Evolutionary conservation across 441 rosid genomes (phyloP), one percentile per base, ranked within the genome.

Genomic region (Jatropha podagrica): DNA sequence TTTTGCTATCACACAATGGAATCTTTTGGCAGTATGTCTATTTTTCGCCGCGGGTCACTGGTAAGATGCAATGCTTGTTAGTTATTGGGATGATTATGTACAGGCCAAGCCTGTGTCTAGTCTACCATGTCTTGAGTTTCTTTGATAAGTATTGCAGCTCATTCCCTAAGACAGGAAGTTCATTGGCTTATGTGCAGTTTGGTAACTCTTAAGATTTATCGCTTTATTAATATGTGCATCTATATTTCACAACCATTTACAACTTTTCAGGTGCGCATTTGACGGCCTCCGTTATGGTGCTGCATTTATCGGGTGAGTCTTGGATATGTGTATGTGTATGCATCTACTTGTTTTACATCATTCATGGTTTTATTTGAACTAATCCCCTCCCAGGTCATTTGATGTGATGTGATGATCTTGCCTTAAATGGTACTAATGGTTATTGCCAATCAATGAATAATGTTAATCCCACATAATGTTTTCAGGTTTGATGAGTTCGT

Each of bases 231-330:
- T 72, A 20, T 60, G n/a, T 63, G 38, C 37, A 5, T 64, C 67
- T 14, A 63, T 51, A 6, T 54, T 54, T 58, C 71, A 32, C 55
- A 26, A 26, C 40, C 42, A 2, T 60, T 49, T 42, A 48, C 49
- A 41, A 66, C 68, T 60, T 73, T 77, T 76, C 83, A 90, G 97
- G 99, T 96, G 99, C 74, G 95, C 99, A 77, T 96, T 96, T 77
- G 99, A 94, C 82, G 99, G 99, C 74, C 95, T 96, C 66, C 92
- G 94, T n/a, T 96, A 94, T 69, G 96, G 97, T 74, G 92, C 98
- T 79, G 99, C 99, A 51, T 96, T 96, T 87, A 81, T 91, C 56
- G 99, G 99, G 99, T 96, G 81, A 83, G 96, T 85, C 27, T 66
- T 72, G 52, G 13, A 56, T 63, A n/a, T 68, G 15, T 63, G 60